These are phyloP conservation scores for Chaetomidium leptoderma DNA, from an alignment of 495 filamentous ascomycete species.

Conservation along the genomic window DNA sequence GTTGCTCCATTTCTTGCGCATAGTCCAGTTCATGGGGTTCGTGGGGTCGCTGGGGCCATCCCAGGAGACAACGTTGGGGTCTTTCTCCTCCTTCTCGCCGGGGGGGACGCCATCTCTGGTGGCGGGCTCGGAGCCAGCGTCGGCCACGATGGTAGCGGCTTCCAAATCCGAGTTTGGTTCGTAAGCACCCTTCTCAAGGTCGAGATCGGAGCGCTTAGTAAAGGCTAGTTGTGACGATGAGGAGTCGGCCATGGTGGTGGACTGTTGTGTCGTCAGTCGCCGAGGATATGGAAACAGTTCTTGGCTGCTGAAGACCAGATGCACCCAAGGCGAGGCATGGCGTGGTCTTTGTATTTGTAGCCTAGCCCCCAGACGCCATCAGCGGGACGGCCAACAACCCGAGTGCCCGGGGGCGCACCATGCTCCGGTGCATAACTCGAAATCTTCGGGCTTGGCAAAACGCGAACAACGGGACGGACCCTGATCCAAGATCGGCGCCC, in stretches of 20 bases:
- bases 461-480: neutral
- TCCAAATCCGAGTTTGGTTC: slow-evolving; percentile 26
- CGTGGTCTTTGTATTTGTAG: neutral
- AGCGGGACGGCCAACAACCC: neutral
- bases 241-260: slow-evolving; percentile 22
- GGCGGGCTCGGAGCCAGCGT: slow-evolving; percentile 8
- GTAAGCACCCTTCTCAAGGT: slow-evolving; percentile 24
- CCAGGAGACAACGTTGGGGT: slow-evolving; percentile 43
- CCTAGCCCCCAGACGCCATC: neutral
- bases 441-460: slow-evolving; percentile 3
- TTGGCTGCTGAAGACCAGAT: slow-evolving; percentile 8
- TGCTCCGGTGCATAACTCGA: neutral
- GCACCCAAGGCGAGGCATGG: neutral
- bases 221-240: slow-evolving; percentile 10
- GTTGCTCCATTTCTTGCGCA: slow-evolving; percentile 59
- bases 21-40: slow-evolving; percentile 60
- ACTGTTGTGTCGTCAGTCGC: slow-evolving; percentile 3
- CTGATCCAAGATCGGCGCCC: neutral
- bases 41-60: slow-evolving; percentile 54
- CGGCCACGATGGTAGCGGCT: slow-evolving; percentile 24
- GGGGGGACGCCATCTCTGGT: neutral
- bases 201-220: slow-evolving; percentile 7
- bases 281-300: slow-evolving; percentile 13
- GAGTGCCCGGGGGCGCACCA: slow-evolving; percentile 3
- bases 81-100: slow-evolving; percentile 21